These are phyloP conservation scores for Sphaerobolus stellatus DNA, from an alignment of 1,284 basidiomycete genomes.

Conservation along the genomic window DNA sequence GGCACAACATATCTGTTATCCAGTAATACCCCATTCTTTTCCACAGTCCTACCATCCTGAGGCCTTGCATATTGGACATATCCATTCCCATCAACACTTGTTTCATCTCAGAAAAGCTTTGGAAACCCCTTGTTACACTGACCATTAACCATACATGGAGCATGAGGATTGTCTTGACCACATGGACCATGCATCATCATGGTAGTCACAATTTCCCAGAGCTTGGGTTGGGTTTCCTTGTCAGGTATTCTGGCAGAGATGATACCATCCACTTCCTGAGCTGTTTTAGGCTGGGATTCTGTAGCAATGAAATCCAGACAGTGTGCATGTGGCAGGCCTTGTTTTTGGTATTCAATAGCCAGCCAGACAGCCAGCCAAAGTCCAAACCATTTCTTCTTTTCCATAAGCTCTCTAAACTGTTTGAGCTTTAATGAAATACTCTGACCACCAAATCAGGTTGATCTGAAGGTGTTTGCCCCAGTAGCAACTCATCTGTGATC, in stretches of 20 bases:
- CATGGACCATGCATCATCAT: conserved; percentile 52
- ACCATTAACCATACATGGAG: conserved; percentile 41
- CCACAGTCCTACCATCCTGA: conserved; percentile 32
- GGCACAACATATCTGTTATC: conserved; percentile 42
- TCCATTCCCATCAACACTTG: conserved; percentile 35
- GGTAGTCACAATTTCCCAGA: conserved; percentile 33
- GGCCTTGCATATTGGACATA: conserved; percentile 39
- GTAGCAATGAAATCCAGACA: conserved; percentile 29
- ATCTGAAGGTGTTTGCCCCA: conserved; percentile 40
- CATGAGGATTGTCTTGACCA: conserved; percentile 30
- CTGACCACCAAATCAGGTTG: conserved; percentile 45
- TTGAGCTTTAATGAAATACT: conserved; percentile 42
- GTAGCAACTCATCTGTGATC: conserved; percentile 37
- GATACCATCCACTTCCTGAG: conserved; percentile 38
- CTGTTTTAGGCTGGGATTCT: conserved; percentile 29
- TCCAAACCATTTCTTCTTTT: conserved; percentile 40
- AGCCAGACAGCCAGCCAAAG: conserved; percentile 36
- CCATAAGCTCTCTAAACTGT: conserved; percentile 30
- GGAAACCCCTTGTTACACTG: conserved; percentile 44
- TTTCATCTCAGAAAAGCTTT: conserved; percentile 35
- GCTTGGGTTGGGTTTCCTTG: conserved; percentile 32
- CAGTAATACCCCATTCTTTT: conserved; percentile 21
- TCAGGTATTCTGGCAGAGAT: conserved; percentile 46
- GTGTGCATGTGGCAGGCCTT: conserved; percentile 46
- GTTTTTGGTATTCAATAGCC: conserved; percentile 52